A percentile compares a stretch with the other conserved stretches of the same genome.
Evolutionary conservation across 345 rosid genomes (phyloP).

Genomic region (Adansonia digitata): DNA sequence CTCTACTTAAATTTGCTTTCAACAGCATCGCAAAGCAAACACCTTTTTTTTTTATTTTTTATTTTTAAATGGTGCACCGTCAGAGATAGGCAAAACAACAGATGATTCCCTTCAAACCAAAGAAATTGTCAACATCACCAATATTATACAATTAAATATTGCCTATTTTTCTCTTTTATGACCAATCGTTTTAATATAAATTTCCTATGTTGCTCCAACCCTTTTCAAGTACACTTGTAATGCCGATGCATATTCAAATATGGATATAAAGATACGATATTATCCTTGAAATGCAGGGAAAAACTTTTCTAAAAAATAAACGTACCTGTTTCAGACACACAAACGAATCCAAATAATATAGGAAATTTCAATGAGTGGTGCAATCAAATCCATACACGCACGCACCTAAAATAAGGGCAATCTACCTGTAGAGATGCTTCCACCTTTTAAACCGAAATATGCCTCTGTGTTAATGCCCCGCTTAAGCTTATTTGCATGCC

Average conservation of each 20-base stretch:
- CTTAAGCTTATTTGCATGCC: background rate
- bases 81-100: constrained; percentile 17
- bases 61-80: no score
- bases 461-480: background rate
- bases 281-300: no score
- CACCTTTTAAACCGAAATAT: background rate
- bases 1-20: constrained; percentile 16
- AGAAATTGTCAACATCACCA: background rate
- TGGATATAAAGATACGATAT: no score
- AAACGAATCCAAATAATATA: no score
- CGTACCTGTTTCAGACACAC: no score
- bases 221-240: no score
- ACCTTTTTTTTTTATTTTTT: no score
- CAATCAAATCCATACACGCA: background rate
- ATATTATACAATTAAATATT: background rate
- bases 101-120: constrained; percentile 25
- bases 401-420: constrained; percentile 2
- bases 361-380: background rate
- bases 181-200: background rate
- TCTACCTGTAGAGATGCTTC: background rate
- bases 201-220: no score
- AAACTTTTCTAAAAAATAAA: no score
- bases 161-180: background rate
- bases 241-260: no score
- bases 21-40: constrained; percentile 5